phyloP scores from a whole-genome alignment of 805 yeast genomes.

The Wickerhamomyces sydowiorum region DNA sequence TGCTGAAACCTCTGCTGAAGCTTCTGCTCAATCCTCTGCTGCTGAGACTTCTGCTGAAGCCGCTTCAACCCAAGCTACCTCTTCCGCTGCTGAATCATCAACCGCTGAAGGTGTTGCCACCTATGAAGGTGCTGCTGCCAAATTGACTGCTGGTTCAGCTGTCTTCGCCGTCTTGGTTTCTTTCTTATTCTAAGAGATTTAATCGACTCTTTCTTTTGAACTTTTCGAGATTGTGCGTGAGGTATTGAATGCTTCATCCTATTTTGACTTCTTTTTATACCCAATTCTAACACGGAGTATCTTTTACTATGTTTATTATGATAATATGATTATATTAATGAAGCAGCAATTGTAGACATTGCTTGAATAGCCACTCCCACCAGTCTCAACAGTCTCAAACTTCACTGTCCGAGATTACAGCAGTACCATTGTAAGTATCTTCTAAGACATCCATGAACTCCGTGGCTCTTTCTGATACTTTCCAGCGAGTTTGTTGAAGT shows the following conservation, averaged over 20 bases:
- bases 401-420: too few relatives aligned
- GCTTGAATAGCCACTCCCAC: too few relatives aligned
- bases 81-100: conserved; percentile 2
- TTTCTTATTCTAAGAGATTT: conserved; percentile 1
- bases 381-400: too few relatives aligned
- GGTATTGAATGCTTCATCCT: neutral
- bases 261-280: neutral
- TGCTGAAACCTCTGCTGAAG: conserved; percentile 2
- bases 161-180: conserved; percentile 13
- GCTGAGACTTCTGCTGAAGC: conserved; percentile 7
- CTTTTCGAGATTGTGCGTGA: neutral
- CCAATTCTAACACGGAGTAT: neutral
- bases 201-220: neutral
- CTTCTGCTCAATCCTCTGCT: conserved; percentile 7
- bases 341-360: too few relatives aligned
- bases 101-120: conserved; percentile 7
- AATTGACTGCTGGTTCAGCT: conserved; percentile 15
- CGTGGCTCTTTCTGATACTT: too few relatives aligned
- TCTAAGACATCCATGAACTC: too few relatives aligned
- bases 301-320: neutral
- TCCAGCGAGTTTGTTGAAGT: too few relatives aligned
- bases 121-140: conserved; percentile 16
- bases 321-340: too few relatives aligned
- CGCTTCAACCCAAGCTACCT: conserved; percentile 4
- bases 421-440: too few relatives aligned